Base-by-base conservation (phyloP, 108 stramenopile species). In the Aureococcus anophagefferens region DNA sequence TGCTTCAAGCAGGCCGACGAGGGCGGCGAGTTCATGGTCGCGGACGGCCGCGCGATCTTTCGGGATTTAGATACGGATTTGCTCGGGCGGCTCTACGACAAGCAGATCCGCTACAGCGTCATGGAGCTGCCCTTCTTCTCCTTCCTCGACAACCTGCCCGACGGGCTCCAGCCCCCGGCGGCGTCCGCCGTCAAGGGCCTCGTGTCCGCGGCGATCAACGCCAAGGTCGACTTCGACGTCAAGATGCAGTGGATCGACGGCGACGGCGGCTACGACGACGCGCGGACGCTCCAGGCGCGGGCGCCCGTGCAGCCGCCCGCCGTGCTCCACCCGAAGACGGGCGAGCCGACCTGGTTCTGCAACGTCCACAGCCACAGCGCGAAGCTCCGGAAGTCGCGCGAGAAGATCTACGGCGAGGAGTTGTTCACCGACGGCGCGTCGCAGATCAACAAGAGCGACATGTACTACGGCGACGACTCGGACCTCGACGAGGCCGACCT, bases 51-150 rank as follows among this genome's bases (percentile, higher is more conserved):
- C 30, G 72, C 77, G 64, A 85, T 93, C 71, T 89, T 90, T 70
- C 86, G 87, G 25, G 90, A 90, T 64, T 72, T 90, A 3, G 69
- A 87, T 33, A 70, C 88, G 37, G 83, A 88, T 46, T 68, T 91
- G 13, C 84, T 89, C 0, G 84, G 87, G 40, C 86, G 87, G 71
- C 77, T 93, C 72, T 91, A 93, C 83, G 72, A 85, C 31, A 80
- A 88, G 11, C 65, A 76, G 73, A 91, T 93, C 73, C 89, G 92
- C 14, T 93, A 91, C 77, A 85, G 84, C 30, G 90, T 91, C 11
- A 91, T 91, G 90, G 92, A 93, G 72, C 75, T 93, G 31, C 92
- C 92, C 16, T 93, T 93, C 80, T 93, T 91, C 76, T 89, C 89
- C 35, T 93, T 86, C 87, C 69, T 93, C 15, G 90, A 91, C 66